phyloP scores from a whole-genome alignment of 2,329 filamentous ascomycete genomes.

The Fusarium sp. region DNA sequence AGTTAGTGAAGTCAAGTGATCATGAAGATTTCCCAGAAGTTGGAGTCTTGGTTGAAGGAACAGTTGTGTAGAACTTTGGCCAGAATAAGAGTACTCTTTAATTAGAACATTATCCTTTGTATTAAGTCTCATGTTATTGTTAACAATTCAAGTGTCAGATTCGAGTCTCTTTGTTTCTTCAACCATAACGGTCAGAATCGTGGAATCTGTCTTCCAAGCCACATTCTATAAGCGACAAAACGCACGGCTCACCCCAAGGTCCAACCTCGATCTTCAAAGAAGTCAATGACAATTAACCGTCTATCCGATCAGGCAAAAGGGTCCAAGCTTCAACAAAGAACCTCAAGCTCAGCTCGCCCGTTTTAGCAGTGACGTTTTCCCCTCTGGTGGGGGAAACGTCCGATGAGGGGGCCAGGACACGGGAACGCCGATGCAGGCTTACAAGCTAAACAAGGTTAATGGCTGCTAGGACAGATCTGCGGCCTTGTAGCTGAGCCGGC shows the following conservation, averaged over 20 bases:
- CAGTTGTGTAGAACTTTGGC: not conserved
- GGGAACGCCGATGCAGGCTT: conserved; percentile 41
- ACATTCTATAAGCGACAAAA: conserved; percentile 1
- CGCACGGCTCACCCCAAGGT: conserved; percentile 23
- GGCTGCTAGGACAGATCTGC: conserved; percentile 39
- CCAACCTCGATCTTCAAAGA: conserved; percentile 16
- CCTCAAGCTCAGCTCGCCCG: conserved; percentile 11
- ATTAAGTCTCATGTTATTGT: not conserved
- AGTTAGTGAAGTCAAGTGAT: not conserved
- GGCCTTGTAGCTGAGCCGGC: conserved; percentile 43
- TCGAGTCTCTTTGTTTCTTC: conserved; percentile 8
- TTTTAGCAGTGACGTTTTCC: conserved; percentile 25
- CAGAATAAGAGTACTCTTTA: not conserved
- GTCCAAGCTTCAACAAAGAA: conserved; percentile 22
- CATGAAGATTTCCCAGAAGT: not conserved
- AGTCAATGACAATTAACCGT: conserved; percentile 1
- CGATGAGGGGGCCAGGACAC: conserved; percentile 13
- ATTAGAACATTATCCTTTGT: not conserved
- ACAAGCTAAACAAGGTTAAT: conserved; percentile 31
- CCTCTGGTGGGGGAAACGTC: conserved; percentile 12
- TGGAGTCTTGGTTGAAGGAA: not conserved
- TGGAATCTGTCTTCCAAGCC: conserved; percentile 15
- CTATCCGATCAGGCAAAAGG: not conserved
- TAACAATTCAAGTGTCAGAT: not conserved
- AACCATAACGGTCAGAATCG: conserved; percentile 2